phyloP scores from a whole-genome alignment of 1,284 basidiomycete species.

The Austropuccinia psidii region DNA sequence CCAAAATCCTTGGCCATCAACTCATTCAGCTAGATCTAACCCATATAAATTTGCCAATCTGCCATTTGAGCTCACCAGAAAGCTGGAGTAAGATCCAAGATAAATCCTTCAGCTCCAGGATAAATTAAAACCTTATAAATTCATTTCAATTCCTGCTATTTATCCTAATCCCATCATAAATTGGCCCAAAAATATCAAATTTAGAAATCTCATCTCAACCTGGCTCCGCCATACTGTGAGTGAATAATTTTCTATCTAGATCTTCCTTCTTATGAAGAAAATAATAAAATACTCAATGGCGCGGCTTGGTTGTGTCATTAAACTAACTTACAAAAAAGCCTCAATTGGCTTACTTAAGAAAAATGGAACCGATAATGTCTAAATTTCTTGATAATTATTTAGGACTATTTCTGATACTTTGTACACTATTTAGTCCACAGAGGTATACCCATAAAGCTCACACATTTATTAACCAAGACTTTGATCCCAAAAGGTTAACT shows the following conservation, averaged over 20 bases:
- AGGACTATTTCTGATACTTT: not conserved
- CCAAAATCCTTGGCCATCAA: conserved; percentile 42
- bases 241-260: not conserved
- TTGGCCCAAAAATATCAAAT: no score
- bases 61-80: conserved; percentile 15
- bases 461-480: not conserved
- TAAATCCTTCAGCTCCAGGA: not conserved
- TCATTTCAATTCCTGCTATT: not conserved
- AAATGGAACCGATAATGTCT: not conserved
- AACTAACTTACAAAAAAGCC: not conserved
- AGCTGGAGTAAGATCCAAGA: not conserved
- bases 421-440: not conserved
- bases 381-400: not conserved
- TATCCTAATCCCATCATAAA: not conserved
- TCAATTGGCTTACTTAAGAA: not conserved
- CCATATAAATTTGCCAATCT: conserved; percentile 10
- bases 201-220: conserved; percentile 9
- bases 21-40: not conserved
- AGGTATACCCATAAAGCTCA: not conserved
- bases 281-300: no score
- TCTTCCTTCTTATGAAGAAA: no score
- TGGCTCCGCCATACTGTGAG: conserved; percentile 31
- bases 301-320: not conserved
- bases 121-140: conserved; percentile 5
- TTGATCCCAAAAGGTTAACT: not conserved